Evolutionary conservation across 1,284 basidiomycete genomes (phyloP).

Genomic region (Marasmius tenuissimus): DNA sequence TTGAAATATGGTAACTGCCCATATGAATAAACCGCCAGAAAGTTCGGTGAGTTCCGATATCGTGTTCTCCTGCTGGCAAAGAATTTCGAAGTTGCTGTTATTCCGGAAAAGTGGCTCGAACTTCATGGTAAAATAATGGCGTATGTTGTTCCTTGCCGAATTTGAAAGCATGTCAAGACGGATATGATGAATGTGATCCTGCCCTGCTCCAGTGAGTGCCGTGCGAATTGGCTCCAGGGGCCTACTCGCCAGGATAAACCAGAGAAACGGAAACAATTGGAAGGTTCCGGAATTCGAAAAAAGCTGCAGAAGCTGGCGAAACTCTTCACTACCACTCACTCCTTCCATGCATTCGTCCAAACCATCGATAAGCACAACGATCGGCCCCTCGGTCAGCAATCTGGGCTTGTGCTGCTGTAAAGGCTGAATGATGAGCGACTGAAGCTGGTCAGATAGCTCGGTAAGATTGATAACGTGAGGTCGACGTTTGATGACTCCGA

Average conservation of each 20-base stretch:
- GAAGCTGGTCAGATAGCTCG: background rate
- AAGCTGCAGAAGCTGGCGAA: background rate
- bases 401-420: background rate
- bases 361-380: slow-evolving; percentile 4
- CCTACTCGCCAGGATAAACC: slow-evolving; percentile 6
- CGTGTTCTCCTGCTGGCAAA: background rate
- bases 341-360: slow-evolving; percentile 5
- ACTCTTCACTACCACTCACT: background rate
- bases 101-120: background rate
- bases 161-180: background rate
- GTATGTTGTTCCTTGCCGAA: background rate
- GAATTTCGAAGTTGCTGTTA: background rate
- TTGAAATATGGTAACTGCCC: background rate
- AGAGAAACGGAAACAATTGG: background rate
- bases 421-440: slow-evolving; percentile 1
- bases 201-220: background rate
- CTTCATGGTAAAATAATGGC: background rate
- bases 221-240: background rate
- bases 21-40: slow-evolving; percentile 10
- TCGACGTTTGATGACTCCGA: background rate
- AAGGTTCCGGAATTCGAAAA: background rate
- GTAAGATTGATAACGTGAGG: background rate
- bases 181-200: background rate
- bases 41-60: background rate
- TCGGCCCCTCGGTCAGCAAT: background rate